Conservation (phyloP, 805 yeast genomes). For the Lipomyces yamadae region DNA sequence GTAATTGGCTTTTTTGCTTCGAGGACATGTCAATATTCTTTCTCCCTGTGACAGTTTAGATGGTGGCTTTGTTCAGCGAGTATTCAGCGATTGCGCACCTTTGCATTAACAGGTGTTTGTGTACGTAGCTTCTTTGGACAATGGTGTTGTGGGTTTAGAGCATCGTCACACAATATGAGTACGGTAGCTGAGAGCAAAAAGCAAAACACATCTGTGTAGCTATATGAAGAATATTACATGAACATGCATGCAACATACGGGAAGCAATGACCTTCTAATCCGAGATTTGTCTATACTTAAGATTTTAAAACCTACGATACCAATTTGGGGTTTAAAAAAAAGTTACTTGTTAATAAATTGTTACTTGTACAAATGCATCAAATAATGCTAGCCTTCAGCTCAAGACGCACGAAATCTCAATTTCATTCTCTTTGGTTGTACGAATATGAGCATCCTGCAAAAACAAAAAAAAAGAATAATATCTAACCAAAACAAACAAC, state of each 20-base stretch:
- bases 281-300: too few relatives aligned
- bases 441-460: too few relatives aligned
- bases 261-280: background rate
- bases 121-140: too few relatives aligned
- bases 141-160: too few relatives aligned
- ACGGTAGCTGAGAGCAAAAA: background rate
- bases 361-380: too few relatives aligned
- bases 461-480: too few relatives aligned
- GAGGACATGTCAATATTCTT: background rate
- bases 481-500: too few relatives aligned
- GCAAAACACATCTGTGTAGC: background rate
- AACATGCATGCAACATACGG: background rate
- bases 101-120: too few relatives aligned
- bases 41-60: background rate
- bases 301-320: too few relatives aligned
- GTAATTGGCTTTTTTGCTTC: background rate
- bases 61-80: background rate
- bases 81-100: too few relatives aligned
- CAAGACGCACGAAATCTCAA: background rate
- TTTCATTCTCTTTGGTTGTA: too few relatives aligned
- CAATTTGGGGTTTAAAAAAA: background rate
- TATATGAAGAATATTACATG: background rate
- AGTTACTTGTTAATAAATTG: background rate
- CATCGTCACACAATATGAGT: background rate
- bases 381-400: background rate